Conservation (phyloP, 306 rosid species). For the Lathyrus tuberosus region DNA sequence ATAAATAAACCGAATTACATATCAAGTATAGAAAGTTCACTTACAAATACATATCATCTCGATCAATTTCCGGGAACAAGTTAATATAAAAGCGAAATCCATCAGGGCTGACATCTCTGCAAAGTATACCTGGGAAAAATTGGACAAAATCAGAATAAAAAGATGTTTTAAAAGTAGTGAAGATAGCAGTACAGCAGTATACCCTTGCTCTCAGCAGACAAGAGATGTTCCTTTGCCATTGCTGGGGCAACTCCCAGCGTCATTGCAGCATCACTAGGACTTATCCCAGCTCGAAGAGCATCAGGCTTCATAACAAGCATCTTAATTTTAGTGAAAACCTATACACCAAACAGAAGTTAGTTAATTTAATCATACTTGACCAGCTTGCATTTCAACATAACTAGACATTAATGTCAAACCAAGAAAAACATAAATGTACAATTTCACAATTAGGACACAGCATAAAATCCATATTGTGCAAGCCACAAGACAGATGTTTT, state of each 20-base stretch:
- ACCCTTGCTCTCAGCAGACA: conserved; percentile 93
- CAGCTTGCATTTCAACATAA: conserved; percentile 30
- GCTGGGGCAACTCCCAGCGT: conserved; percentile 91
- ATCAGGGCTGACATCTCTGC: conserved; percentile 92
- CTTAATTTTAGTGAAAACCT: conserved; percentile 85
- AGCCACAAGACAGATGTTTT: conserved; percentile 14
- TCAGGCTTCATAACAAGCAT: conserved; percentile 72
- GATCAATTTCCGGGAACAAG: conserved; percentile 68
- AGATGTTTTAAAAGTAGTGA: conserved; percentile 12
- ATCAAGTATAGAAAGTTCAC: conserved; percentile 44
- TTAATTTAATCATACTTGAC: conserved; percentile 36
- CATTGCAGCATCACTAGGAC: conserved; percentile 95
- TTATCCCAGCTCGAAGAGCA: conserved; percentile 78
- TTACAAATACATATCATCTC: conserved; percentile 68
- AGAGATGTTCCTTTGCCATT: conserved; percentile 98
- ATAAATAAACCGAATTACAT: background rate
- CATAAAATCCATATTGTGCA: conserved; percentile 12
- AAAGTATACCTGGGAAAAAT: conserved; percentile 74
- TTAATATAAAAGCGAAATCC: conserved; percentile 87
- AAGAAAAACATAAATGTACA: conserved; percentile 3
- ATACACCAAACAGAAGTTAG: conserved; percentile 34
- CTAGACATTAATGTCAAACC: conserved; percentile 20
- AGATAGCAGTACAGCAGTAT: conserved; percentile 28
- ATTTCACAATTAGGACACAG: conserved; percentile 16
- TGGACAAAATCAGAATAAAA: conserved; percentile 30